phyloP scores from a whole-genome alignment of 202 grass and related monocot genomes.

The Hordeum pubiflorum region DNA sequence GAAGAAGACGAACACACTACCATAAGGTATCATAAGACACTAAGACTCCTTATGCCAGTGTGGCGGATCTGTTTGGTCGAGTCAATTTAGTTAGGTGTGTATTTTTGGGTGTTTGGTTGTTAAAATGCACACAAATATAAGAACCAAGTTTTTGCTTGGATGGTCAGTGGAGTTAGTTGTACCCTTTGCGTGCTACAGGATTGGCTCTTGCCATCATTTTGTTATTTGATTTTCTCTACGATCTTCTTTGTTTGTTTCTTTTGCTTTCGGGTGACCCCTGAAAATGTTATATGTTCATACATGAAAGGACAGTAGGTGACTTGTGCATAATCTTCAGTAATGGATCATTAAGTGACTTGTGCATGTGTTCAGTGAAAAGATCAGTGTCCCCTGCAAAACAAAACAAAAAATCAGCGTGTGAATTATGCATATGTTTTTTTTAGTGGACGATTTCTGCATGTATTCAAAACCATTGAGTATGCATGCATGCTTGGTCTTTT shows the following conservation, averaged over 20 bases:
- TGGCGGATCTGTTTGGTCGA: not conserved
- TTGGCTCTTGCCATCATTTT: not conserved
- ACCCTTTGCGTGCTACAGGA: not conserved
- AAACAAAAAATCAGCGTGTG: too few relatives aligned
- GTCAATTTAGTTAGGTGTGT: not conserved
- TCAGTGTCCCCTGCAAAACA: too few relatives aligned
- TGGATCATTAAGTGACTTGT: too few relatives aligned
- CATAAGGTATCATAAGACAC: not conserved
- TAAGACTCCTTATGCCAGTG: not conserved
- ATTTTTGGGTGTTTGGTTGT: not conserved
- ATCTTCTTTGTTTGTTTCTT: not conserved
- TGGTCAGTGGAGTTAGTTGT: not conserved
- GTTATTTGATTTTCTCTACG: not conserved
- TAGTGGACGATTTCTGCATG: too few relatives aligned
- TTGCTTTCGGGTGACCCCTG: not conserved
- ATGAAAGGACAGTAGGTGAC: too few relatives aligned
- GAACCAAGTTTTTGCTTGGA: not conserved
- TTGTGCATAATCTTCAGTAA: too few relatives aligned
- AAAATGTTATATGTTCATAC: not conserved
- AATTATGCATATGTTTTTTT: too few relatives aligned
- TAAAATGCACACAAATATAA: not conserved
- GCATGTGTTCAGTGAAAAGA: too few relatives aligned
- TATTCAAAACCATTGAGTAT: too few relatives aligned
- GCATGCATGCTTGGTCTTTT: too few relatives aligned
- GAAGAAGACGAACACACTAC: too few relatives aligned